A percentile compares a stretch with the other conserved stretches of the same genome.
Conservation (phyloP, 306 rosid species). For the Echinosophora koreensis region DNA sequence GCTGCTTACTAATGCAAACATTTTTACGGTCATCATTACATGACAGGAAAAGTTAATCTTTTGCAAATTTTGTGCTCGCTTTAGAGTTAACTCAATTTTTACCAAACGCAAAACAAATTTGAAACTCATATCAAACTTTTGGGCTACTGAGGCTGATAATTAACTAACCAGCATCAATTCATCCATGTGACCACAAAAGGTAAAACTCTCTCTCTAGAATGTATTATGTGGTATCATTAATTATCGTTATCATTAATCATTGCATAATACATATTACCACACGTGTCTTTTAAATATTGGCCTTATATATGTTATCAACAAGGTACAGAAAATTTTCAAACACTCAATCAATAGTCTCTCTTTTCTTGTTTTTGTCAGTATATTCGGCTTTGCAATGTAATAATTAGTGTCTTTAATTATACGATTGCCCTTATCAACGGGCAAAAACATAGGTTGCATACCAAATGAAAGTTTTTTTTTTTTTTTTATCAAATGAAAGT, state of each 20-base stretch:
- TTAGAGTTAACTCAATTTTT: constrained; percentile 12
- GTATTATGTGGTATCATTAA: constrained; percentile 48
- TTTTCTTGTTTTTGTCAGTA: constrained; percentile 40
- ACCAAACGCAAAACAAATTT: constrained; percentile 15
- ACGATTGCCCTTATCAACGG: constrained; percentile 41
- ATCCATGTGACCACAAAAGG: constrained; percentile 51
- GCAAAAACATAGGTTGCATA: constrained; percentile 22
- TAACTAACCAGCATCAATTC: constrained; percentile 32
- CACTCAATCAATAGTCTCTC: constrained; percentile 45
- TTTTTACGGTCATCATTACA: constrained; percentile 36
- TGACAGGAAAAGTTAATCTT: constrained; percentile 21
- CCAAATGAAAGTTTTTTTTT: constrained; percentile 11
- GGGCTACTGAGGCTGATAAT: neutral
- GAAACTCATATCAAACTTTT: constrained; percentile 34
- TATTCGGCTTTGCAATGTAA: constrained; percentile 52
- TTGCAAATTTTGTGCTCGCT: constrained; percentile 26
- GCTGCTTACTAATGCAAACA: constrained; percentile 21
- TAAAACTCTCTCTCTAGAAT: constrained; percentile 13
- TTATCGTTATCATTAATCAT: constrained; percentile 56
- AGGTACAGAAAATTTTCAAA: constrained; percentile 48
- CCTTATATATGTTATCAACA: constrained; percentile 56
- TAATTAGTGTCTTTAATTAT: constrained; percentile 52
- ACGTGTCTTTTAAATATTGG: constrained; percentile 57
- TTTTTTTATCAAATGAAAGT: too few species aligned
- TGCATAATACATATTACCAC: constrained; percentile 54